These are phyloP conservation scores for Gaertneriomyces semiglobifer DNA, from an alignment of 192 early-diverging fungal species.

Conservation along the genomic window DNA sequence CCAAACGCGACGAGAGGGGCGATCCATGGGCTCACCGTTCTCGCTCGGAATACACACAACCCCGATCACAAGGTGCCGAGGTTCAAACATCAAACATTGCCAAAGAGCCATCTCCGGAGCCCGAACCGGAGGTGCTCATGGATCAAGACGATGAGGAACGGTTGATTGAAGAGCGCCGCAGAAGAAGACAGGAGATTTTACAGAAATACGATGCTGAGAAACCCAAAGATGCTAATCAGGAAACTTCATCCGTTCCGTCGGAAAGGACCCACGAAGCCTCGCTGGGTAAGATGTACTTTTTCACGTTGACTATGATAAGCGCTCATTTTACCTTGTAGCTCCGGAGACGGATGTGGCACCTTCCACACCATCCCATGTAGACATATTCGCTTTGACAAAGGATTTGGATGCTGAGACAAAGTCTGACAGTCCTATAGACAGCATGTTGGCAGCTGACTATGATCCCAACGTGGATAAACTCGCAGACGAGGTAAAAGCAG, in stretches of 20 bases:
- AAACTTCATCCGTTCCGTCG: conserved; percentile 5
- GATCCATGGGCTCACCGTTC: neutral
- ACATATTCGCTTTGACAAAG: conserved; percentile 11
- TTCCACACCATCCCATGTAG: neutral
- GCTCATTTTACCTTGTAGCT: too few species aligned
- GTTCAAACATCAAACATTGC: neutral
- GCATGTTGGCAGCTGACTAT: conserved; percentile 66
- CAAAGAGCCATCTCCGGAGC: neutral
- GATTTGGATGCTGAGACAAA: neutral
- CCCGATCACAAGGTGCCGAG: neutral
- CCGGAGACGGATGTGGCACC: neutral
- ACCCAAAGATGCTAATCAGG: conserved; percentile 11
- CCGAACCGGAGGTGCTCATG: conserved; percentile 1
- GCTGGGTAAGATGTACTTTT: too few species aligned
- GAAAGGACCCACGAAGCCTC: too few species aligned
- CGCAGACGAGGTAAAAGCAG: conserved; percentile 55
- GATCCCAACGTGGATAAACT: conserved; percentile 71
- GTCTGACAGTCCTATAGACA: conserved; percentile 15
- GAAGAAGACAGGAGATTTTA: conserved; percentile 71
- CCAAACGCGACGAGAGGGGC: neutral
- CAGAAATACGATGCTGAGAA: conserved; percentile 54
- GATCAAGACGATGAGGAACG: conserved; percentile 71
- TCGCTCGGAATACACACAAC: neutral
- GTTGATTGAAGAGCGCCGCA: conserved; percentile 80
- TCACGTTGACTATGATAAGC: too few species aligned